A percentile compares a stretch with the other conserved stretches of the same genome.
Conservation (phyloP, 2,329 filamentous ascomycete genomes). For the Exophiala lecanii-corni region DNA sequence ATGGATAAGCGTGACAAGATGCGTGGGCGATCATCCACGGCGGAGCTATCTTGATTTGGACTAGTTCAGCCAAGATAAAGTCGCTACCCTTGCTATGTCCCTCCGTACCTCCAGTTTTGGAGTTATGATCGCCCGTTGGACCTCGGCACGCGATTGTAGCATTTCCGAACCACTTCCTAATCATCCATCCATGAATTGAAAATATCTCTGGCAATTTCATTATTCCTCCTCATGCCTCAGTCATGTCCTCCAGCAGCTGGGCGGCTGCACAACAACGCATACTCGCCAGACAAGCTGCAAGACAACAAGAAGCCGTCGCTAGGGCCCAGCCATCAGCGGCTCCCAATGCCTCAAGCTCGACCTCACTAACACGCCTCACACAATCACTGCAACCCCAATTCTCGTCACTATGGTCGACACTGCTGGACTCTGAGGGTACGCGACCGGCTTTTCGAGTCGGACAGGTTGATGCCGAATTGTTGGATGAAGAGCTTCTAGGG, state of each 20-base stretch:
- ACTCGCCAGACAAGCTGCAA: conserved; percentile 70
- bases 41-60: not conserved
- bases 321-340: conserved; percentile 37
- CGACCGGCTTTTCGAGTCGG: conserved; percentile 86
- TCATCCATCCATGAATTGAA: not conserved
- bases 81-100: too few relatives aligned
- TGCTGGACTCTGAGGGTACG: conserved; percentile 72
- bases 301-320: conserved; percentile 59
- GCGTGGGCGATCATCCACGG: too few relatives aligned
- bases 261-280: conserved; percentile 85
- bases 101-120: too few relatives aligned
- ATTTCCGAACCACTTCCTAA: too few relatives aligned
- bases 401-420: conserved; percentile 60
- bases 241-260: conserved; percentile 65
- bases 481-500: conserved; percentile 88
- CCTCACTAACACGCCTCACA: conserved; percentile 55
- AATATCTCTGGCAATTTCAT: not conserved
- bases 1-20: too few relatives aligned
- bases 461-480: conserved; percentile 89
- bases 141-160: too few relatives aligned
- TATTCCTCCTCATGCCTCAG: conserved; percentile 14
- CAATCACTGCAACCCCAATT: conserved; percentile 53
- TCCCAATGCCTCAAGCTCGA: conserved; percentile 41
- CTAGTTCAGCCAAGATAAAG: not conserved
- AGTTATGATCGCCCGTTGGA: too few relatives aligned